A percentile compares a stretch with the other conserved stretches of the same genome.
Conservation (phyloP, 2,329 filamentous ascomycete genomes). For the Chrysosporium queenslandicum region DNA sequence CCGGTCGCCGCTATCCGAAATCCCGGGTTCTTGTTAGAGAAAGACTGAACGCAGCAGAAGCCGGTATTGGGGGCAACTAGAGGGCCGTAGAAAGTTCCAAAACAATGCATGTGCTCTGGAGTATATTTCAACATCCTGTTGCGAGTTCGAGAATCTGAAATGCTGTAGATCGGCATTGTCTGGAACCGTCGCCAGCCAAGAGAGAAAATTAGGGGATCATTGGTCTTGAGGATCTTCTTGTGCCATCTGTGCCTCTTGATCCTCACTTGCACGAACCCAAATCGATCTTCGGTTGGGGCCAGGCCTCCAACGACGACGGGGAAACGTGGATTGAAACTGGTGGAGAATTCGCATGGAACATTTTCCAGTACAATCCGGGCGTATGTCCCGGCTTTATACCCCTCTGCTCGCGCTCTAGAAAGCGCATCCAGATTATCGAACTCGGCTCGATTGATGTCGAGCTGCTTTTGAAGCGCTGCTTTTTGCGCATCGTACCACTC, state of each 20-base stretch:
- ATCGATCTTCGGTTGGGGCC: slow-evolving; percentile 84
- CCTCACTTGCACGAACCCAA: slow-evolving; percentile 87
- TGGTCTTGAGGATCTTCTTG: slow-evolving; percentile 97
- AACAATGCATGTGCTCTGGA: slow-evolving; percentile 98
- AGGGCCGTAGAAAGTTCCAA: slow-evolving; percentile 88
- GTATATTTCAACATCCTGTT: slow-evolving; percentile 99
- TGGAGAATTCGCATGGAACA: slow-evolving; percentile 82
- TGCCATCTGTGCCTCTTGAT: slow-evolving; percentile 98
- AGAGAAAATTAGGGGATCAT: slow-evolving; percentile 93
- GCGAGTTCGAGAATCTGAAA: slow-evolving; percentile 81
- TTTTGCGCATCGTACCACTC: slow-evolving; percentile 99
- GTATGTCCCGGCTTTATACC: slow-evolving; percentile 84
- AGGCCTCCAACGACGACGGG: slow-evolving; percentile 88
- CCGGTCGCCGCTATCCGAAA: slow-evolving; percentile 93
- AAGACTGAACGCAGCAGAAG: slow-evolving; percentile 85
- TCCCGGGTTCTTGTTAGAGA: slow-evolving; percentile 72
- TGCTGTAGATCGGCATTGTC: slow-evolving; percentile 83
- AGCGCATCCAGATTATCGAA: slow-evolving; percentile 78
- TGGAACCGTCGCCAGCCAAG: slow-evolving; percentile 95
- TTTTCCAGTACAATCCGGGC: slow-evolving; percentile 80
- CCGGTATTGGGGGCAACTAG: slow-evolving; percentile 92
- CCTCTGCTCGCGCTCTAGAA: slow-evolving; percentile 76
- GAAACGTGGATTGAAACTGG: slow-evolving; percentile 67
- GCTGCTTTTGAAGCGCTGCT: slow-evolving; percentile 84
- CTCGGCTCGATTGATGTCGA: slow-evolving; percentile 92